These are phyloP conservation scores for Euptelea pleiosperma DNA, from an alignment of 164 flowering plant species.

Conservation along the genomic window DNA sequence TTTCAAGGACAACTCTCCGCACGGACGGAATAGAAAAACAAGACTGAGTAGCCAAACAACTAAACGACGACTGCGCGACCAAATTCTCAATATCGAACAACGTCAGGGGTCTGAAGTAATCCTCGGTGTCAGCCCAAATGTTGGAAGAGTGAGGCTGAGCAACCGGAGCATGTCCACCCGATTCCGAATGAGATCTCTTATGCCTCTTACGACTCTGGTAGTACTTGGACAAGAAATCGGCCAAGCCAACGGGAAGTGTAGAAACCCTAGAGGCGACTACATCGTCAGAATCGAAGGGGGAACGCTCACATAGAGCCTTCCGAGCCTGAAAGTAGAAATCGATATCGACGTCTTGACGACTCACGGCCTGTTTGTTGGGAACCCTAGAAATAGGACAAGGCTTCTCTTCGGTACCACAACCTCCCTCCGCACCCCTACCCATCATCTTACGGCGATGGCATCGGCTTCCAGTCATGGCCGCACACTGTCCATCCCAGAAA, in stretches of 20 bases:
- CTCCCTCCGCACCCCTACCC: conserved; percentile 61
- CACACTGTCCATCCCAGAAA: conserved; percentile 37
- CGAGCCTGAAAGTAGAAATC: conserved; percentile 66
- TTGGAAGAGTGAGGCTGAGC: conserved; percentile 20
- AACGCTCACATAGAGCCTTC: conserved; percentile 61
- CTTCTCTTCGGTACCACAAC: conserved; percentile 49
- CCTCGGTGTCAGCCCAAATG: conserved; percentile 76
- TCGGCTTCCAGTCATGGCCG: conserved; percentile 48
- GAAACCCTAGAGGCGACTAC: conserved; percentile 29
- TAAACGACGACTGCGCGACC: conserved; percentile 19
- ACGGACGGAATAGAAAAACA: conserved; percentile 43
- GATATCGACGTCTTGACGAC: conserved; percentile 9
- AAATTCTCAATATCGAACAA: conserved; percentile 58
- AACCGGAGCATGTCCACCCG: conserved; percentile 22
- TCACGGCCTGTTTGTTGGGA: conserved; percentile 12
- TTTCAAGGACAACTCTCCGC: conserved; percentile 8
- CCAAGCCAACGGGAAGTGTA: conserved; percentile 60
- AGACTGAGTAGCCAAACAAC: conserved; percentile 24
- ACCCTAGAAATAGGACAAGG: conserved; percentile 36
- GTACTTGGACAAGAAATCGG: conserved; percentile 43
- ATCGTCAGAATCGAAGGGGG: conserved; percentile 72
- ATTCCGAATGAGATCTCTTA: conserved; percentile 55
- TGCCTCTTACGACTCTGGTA: conserved; percentile 52
- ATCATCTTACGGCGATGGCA: conserved; percentile 58
- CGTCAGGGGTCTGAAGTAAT: conserved; percentile 62